Base-by-base conservation (phyloP, 2,329 filamentous ascomycete species). In the Pleoardoris graminearum region DNA sequence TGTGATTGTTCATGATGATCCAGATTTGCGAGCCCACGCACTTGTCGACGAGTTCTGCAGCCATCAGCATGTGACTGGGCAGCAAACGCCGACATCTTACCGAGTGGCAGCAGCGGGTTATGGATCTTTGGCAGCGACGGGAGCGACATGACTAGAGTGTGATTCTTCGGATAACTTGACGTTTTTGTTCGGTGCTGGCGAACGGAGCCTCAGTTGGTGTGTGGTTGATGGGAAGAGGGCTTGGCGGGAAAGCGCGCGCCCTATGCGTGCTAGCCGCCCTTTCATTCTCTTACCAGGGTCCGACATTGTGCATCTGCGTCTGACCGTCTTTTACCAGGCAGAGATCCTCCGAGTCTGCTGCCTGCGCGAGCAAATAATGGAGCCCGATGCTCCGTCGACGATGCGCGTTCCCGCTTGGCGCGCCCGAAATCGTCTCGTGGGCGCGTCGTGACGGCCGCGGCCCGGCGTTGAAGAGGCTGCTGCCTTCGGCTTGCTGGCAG, bases 1-100 rank as follows among this genome's bases (percentile, higher is more conserved):
- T 97, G 73, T 97, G 94, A 62, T 92, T 91, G 78, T 99, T 99
- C 94, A 99, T 99, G 67, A 99, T 86, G 59, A 99, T 92, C 92
- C 93, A 97, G 75, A 99, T 97, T 67, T 88, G 89, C 49, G 92
- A 97, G 57, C 94, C 94, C 61, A 99, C 92, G 73, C 94, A 99
- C 77, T 97, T 97, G 80, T 99, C 94, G 75, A 99, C 97, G 72
- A 99, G 85, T 77, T 99, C 94, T 96, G 69, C 33, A 41, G 22
- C n/a, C 32, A 48, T 72, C 49, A 71, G 65, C 35, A 45, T 42
- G 25, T 22, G 14, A 11, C 25, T 39, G 29, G 12, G 22, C 19
- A 12, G 42, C 17, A 3, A 22, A 8, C 37, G 10, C 17, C 7
- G 27, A 29, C n/a, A 12, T 36, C 51, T 35, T 41, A 70, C 69